Evolutionary conservation across 1,284 basidiomycete species (phyloP), one percentile per base, ranked within the genome.

Genomic region (Malassezia slooffiae): DNA sequence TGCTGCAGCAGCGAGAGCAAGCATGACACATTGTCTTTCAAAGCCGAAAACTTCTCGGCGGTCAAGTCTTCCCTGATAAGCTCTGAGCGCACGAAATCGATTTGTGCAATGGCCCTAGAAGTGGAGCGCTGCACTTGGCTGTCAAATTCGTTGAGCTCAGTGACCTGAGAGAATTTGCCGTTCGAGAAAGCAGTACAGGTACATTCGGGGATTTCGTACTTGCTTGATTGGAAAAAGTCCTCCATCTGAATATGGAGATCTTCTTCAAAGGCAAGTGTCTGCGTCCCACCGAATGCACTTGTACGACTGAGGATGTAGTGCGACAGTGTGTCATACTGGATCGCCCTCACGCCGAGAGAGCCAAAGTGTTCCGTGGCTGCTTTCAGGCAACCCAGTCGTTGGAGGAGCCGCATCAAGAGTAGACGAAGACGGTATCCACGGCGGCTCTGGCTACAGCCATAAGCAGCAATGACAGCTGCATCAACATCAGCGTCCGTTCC

Each of bases 131-230:
- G n/a, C 9, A 48, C n/a, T 5, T 41, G 21, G 8, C 36, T 17
- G 6, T 39, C 22, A 26, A 48, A 48, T 26, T 42, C 46, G 15
- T 20, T 34, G n/a, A 48, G 28, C 23, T 36, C 30, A 7, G 35
- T 29, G 11, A 43, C 35, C 19, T 48, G 46, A 3, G 46, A 42
- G 21, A 48, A 48, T 21, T 48, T 48, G 13, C 41, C 34, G 28
- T 48, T 48, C 9, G 11, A 5, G 27, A 48, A 48, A 2, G 46
- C 46, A 16, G 28, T 35, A 4, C 46, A 26, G 13, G 43, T 12
- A 12, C 31, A 35, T 11, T 48, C 41, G 5, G 46, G 46, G 4
- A 48, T 17, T 28, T 48, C 46, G 16, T 22, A 20, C 1, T 26
- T 20, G 21, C 40, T 38, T 12, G 28, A 17, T 8, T 19, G n/a